Conservation (phyloP, 495 filamentous ascomycete genomes). For the Hyaloscypha variabilis region DNA sequence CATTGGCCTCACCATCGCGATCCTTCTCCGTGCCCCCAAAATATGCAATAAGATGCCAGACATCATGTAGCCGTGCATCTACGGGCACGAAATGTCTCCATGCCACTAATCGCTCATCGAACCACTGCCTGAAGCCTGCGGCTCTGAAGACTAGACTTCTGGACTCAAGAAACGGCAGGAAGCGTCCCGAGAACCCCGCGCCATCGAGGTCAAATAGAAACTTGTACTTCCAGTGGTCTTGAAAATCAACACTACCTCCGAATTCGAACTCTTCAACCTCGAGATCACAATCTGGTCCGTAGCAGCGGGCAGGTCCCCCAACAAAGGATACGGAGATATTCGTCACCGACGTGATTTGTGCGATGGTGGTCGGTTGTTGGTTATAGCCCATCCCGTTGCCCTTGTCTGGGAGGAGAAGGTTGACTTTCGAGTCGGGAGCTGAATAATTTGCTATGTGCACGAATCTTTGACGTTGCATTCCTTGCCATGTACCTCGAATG, state of each 20-base stretch:
- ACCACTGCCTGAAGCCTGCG: conserved; percentile 75
- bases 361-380: neutral
- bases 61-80: conserved; percentile 66
- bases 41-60: conserved; percentile 68
- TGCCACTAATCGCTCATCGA: conserved; percentile 65
- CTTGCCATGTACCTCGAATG: conserved; percentile 45
- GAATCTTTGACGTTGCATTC: conserved; percentile 51
- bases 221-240: conserved; percentile 36
- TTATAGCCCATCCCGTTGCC: neutral
- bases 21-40: conserved; percentile 51
- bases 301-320: conserved; percentile 56
- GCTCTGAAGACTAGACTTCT: conserved; percentile 64
- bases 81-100: conserved; percentile 82
- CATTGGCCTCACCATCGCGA: conserved; percentile 22
- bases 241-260: conserved; percentile 28
- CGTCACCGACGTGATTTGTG: conserved; percentile 35
- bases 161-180: conserved; percentile 65
- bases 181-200: conserved; percentile 59
- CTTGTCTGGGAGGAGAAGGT: conserved; percentile 2
- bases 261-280: conserved; percentile 55
- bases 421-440: conserved; percentile 21
- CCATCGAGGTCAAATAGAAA: conserved; percentile 72
- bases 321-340: conserved; percentile 48
- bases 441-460: conserved; percentile 61
- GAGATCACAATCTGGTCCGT: conserved; percentile 50